Conservation (phyloP, 805 yeast species). For the Pichia gijzeniarum region DNA sequence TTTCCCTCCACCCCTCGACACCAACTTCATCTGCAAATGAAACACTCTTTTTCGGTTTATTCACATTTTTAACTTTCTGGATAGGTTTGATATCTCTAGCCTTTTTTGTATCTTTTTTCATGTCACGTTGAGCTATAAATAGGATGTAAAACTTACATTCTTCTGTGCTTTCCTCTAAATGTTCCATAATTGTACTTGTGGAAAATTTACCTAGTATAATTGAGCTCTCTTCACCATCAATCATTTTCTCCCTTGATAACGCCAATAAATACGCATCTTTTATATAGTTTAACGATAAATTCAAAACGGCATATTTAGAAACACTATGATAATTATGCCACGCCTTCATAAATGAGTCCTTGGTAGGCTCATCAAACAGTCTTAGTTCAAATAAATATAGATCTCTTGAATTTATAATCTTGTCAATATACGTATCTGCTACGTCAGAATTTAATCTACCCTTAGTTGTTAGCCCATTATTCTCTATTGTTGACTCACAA, state of each 20-base stretch:
- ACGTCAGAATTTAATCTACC: constrained; percentile 53
- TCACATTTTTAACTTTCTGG: background rate
- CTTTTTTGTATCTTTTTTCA: constrained; percentile 6
- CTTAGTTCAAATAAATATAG: constrained; percentile 43
- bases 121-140: constrained; percentile 24
- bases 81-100: no score
- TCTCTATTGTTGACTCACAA: constrained; percentile 5
- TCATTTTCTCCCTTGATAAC: constrained; percentile 13
- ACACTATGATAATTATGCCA: constrained; percentile 42
- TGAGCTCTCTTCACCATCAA: constrained; percentile 16
- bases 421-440: constrained; percentile 53
- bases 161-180: constrained; percentile 10
- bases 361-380: constrained; percentile 17
- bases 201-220: constrained; percentile 18
- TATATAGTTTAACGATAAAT: constrained; percentile 41
- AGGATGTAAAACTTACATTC: constrained; percentile 22
- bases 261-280: constrained; percentile 58
- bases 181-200: constrained; percentile 14
- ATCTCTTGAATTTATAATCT: constrained; percentile 44
- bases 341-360: constrained; percentile 26
- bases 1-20: background rate
- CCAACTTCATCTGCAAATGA: background rate
- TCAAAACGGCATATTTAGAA: constrained; percentile 54
- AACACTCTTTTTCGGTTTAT: background rate
- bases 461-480: constrained; percentile 37